Conservation (phyloP, 2,329 filamentous ascomycete genomes). For the Pseudocercospora crystallina region DNA sequence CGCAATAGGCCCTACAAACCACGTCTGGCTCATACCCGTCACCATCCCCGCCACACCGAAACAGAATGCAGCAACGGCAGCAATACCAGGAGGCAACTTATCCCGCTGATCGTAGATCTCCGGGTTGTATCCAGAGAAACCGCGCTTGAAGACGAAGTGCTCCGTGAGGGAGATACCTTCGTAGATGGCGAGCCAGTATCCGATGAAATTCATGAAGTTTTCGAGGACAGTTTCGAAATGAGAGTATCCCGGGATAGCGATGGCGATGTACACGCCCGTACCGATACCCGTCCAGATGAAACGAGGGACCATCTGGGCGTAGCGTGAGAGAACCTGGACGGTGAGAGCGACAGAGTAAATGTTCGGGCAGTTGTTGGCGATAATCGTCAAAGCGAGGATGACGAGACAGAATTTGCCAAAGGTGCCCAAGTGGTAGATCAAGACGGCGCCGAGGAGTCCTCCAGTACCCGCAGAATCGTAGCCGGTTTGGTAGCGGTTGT, state of each 20-base stretch:
- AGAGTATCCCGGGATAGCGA: constrained; percentile 68
- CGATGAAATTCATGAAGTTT: constrained; percentile 63
- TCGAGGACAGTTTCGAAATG: constrained; percentile 65
- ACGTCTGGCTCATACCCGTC: constrained; percentile 68
- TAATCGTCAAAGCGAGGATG: constrained; percentile 44
- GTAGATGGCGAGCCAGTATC: constrained; percentile 76
- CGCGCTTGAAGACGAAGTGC: constrained; percentile 67
- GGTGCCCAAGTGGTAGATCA: constrained; percentile 61
- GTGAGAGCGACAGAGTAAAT: constrained; percentile 67
- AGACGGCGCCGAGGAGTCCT: constrained; percentile 65
- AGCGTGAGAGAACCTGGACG: constrained; percentile 63
- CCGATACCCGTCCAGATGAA: constrained; percentile 66
- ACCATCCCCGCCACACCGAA: constrained; percentile 66
- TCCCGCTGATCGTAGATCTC: constrained; percentile 58
- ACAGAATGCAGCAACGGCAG: constrained; percentile 62
- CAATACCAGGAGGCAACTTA: constrained; percentile 63
- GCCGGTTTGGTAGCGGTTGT: constrained; percentile 57
- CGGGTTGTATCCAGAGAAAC: constrained; percentile 59
- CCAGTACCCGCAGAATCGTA: constrained; percentile 61
- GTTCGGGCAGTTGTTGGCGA: constrained; percentile 49
- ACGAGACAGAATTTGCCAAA: constrained; percentile 70
- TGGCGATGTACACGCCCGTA: constrained; percentile 64
- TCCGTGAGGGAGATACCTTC: constrained; percentile 64
- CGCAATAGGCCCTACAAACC: constrained; percentile 68
- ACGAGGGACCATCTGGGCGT: constrained; percentile 62